These are phyloP conservation scores for Sugiyamaella chiloensis DNA, from an alignment of 805 yeast genomes.

Conservation along the genomic window DNA sequence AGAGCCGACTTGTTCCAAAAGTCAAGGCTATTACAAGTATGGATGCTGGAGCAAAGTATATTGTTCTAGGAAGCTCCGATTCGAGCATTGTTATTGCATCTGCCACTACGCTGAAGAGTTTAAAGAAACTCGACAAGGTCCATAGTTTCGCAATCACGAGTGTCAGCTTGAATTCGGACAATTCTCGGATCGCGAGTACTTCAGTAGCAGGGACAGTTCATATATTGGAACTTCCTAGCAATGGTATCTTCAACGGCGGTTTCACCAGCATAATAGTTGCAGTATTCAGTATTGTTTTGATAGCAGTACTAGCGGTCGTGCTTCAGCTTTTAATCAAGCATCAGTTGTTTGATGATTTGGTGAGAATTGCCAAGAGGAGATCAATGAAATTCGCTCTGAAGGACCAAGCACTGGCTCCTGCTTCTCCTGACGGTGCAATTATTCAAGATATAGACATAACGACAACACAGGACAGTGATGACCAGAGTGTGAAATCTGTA, in stretches of 20 bases:
- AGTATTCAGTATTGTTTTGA: slow-evolving; percentile 21
- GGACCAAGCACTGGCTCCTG: neutral
- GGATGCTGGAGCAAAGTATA: slow-evolving; percentile 47
- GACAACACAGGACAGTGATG: neutral
- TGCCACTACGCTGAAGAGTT: slow-evolving; percentile 47
- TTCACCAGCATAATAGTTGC: slow-evolving; percentile 21
- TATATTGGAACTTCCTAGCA: slow-evolving; percentile 54
- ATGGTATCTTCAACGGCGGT: slow-evolving; percentile 22
- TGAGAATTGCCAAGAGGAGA: neutral
- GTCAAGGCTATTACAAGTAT: slow-evolving; percentile 43
- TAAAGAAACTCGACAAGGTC: slow-evolving; percentile 54
- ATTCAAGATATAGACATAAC: neutral
- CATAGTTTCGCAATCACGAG: slow-evolving; percentile 79
- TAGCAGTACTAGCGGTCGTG: slow-evolving; percentile 23
- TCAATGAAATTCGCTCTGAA: no score
- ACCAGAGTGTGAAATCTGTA: neutral
- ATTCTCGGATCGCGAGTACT: slow-evolving; percentile 62
- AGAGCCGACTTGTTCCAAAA: slow-evolving; percentile 3
- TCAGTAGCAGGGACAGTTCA: slow-evolving; percentile 75
- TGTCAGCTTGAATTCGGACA: slow-evolving; percentile 65
- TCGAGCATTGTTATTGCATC: slow-evolving; percentile 59
- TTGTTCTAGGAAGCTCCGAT: slow-evolving; percentile 63
- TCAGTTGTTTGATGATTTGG: slow-evolving; percentile 36
- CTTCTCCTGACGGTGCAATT: neutral
- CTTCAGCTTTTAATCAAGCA: slow-evolving; percentile 24